A percentile compares a stretch with the other conserved stretches of the same genome.
phyloP scores from a whole-genome alignment of 371 early-diverging fungal species.

The Mucor velutinosus region DNA sequence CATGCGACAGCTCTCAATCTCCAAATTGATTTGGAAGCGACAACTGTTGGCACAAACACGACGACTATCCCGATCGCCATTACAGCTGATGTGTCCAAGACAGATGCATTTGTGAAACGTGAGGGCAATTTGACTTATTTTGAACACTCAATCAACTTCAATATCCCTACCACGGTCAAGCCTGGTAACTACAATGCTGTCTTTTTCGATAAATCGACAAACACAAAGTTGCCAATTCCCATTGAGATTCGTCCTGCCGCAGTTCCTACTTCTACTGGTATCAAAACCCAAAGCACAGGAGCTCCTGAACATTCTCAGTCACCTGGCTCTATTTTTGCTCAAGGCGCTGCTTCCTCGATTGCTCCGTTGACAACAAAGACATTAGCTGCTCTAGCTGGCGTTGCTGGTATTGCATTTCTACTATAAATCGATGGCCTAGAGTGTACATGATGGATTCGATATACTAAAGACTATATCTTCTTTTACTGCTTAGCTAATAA shows the following conservation, averaged over 20 bases:
- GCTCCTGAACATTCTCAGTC: conserved; percentile 28
- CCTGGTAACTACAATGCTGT: conserved; percentile 47
- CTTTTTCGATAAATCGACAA: conserved; percentile 44
- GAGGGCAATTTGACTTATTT: conserved; percentile 48
- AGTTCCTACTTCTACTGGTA: conserved; percentile 28
- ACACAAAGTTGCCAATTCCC: conserved; percentile 45
- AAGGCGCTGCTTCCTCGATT: conserved; percentile 24
- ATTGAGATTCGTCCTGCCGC: conserved; percentile 51
- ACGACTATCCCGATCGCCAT: conserved; percentile 33
- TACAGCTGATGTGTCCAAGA: conserved; percentile 48
- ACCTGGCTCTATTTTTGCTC: conserved; percentile 39
- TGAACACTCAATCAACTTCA: conserved; percentile 52
- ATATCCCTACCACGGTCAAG: conserved; percentile 36
- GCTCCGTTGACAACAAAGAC: conserved; percentile 18
- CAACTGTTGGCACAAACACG: conserved; percentile 13
- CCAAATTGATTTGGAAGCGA: conserved; percentile 30
- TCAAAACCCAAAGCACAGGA: conserved; percentile 26
- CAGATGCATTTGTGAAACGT: conserved; percentile 40
- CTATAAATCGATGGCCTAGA: conserved; percentile 13
- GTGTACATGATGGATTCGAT: not conserved
- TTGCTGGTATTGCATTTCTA: conserved; percentile 36
- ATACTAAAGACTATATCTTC: not conserved
- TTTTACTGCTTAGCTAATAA: not conserved
- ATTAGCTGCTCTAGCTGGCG: conserved; percentile 28
- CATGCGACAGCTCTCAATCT: conserved; percentile 30